These are phyloP conservation scores for Penicillium desertorum DNA, from an alignment of 495 filamentous ascomycete genomes.

Conservation along the genomic window DNA sequence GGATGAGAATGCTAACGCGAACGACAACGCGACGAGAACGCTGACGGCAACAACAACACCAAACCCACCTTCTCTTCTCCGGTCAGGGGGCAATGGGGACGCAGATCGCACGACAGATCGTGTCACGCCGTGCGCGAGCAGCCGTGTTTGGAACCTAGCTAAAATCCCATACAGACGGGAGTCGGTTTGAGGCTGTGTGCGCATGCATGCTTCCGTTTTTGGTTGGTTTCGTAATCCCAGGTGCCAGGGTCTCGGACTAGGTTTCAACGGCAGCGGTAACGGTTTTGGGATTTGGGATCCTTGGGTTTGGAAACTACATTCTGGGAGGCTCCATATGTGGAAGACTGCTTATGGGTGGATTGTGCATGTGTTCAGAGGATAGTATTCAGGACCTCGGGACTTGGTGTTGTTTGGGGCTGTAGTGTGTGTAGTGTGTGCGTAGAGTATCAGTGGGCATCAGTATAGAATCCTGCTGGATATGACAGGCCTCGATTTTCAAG, in stretches of 20 bases:
- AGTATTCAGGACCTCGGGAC: not conserved
- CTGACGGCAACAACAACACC: no score
- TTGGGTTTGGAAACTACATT: not conserved
- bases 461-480: no score
- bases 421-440: not conserved
- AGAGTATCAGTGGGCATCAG: not conserved
- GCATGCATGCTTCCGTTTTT: not conserved
- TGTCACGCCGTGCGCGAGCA: not conserved
- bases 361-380: not conserved
- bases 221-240: not conserved
- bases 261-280: not conserved
- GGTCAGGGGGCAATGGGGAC: not conserved
- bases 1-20: no score
- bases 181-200: not conserved
- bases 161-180: not conserved
- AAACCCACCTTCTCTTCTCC: not conserved
- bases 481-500: no score
- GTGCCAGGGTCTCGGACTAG: slow-evolving; percentile 3
- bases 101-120: not conserved
- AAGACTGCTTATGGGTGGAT: not conserved
- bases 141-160: not conserved
- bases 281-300: not conserved
- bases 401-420: not conserved
- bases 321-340: not conserved
- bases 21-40: no score